Conservation (phyloP, 2,329 filamentous ascomycete species). For the Dactylellina leptospora region DNA sequence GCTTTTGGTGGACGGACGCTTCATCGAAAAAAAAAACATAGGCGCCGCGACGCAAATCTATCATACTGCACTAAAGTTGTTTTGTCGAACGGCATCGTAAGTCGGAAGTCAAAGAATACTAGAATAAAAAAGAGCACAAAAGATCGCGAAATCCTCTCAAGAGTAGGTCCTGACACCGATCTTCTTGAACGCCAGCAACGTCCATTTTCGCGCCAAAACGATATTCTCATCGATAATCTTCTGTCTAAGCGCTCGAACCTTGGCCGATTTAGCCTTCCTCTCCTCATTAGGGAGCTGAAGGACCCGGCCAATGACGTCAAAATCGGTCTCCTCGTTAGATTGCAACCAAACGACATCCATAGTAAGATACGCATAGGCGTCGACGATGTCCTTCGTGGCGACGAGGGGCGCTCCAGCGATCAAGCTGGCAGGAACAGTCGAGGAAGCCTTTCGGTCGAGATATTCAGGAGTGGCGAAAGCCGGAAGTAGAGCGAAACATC, state of each 20-base stretch:
- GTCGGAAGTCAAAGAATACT: conserved; percentile 35
- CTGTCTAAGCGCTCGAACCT: conserved; percentile 75
- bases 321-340: conserved; percentile 55
- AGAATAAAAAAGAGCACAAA: not conserved
- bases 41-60: conserved; percentile 30
- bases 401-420: conserved; percentile 58
- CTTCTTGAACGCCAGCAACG: conserved; percentile 53
- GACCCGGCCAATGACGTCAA: conserved; percentile 57
- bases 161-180: conserved; percentile 43
- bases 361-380: conserved; percentile 57
- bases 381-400: conserved; percentile 55
- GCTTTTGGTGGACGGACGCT: too few relatives aligned
- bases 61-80: too few relatives aligned
- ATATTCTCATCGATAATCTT: conserved; percentile 79
- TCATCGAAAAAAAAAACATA: conserved; percentile 37
- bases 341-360: conserved; percentile 57
- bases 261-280: conserved; percentile 75
- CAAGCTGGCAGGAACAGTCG: conserved; percentile 56
- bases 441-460: conserved; percentile 57
- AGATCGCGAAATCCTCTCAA: not conserved
- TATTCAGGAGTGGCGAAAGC: conserved; percentile 57
- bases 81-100: conserved; percentile 52
- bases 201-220: conserved; percentile 83
- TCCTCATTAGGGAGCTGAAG: conserved; percentile 62
- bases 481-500: conserved; percentile 57